Evolutionary conservation across 345 rosid genomes (phyloP).

Genomic region (Anastatica hierochuntica): DNA sequence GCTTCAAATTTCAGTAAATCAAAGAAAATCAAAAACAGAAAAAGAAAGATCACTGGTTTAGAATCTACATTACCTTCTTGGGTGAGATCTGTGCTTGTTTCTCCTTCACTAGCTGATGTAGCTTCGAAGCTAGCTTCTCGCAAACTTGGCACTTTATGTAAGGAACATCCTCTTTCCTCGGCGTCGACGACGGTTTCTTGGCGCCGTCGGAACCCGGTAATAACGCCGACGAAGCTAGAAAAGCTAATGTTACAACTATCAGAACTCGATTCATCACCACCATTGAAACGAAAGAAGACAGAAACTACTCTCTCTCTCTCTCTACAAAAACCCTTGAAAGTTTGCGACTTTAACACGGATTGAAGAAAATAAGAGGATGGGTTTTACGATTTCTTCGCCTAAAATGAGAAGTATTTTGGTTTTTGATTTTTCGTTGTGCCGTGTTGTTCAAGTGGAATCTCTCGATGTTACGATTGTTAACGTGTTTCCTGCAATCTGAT

Average conservation of each 20-base stretch:
- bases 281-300: too few species aligned
- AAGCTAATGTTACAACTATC: slow-evolving; percentile 19
- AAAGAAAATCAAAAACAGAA: background rate
- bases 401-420: too few species aligned
- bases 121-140: slow-evolving; percentile 59
- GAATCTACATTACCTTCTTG: slow-evolving; percentile 89
- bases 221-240: slow-evolving; percentile 31
- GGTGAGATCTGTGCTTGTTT: slow-evolving; percentile 77
- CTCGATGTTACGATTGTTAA: slow-evolving; percentile 15
- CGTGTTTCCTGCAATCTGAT: slow-evolving; percentile 46
- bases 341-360: too few species aligned
- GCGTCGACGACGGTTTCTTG: slow-evolving; percentile 44
- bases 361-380: too few species aligned
- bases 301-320: too few species aligned
- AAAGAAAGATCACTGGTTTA: background rate
- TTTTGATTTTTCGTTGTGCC: too few species aligned
- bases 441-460: slow-evolving; percentile 1
- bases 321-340: too few species aligned
- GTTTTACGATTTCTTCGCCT: background rate
- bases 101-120: slow-evolving; percentile 54
- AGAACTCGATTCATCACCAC: slow-evolving; percentile 26
- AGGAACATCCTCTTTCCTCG: slow-evolving; percentile 83
- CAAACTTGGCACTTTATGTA: slow-evolving; percentile 88
- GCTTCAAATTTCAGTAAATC: background rate
- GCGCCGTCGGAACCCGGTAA: slow-evolving; percentile 35